A percentile compares a stretch with the other conserved stretches of the same genome.
Evolutionary conservation across 768 basidiomycete genomes (phyloP).

Genomic region (Trametes cingulata): DNA sequence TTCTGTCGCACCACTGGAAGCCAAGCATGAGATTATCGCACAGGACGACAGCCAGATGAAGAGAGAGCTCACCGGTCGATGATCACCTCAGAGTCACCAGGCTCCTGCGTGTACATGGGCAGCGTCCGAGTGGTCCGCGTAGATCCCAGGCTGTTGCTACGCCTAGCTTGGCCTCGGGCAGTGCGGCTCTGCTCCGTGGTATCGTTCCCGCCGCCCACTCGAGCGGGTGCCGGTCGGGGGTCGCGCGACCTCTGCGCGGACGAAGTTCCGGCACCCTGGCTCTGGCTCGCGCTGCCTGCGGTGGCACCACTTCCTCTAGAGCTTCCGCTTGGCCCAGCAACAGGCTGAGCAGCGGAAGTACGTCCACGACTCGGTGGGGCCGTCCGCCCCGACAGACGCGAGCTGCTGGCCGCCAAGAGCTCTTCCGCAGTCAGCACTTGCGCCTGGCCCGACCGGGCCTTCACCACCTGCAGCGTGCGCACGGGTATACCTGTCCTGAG

Average conservation of each 20-base stretch:
- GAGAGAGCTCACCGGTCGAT: conserved; percentile 46
- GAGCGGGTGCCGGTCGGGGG: not conserved
- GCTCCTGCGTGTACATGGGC: conserved; percentile 81
- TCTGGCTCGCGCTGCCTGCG: not conserved
- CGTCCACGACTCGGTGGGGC: not conserved
- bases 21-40: not conserved
- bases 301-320: not conserved
- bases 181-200: not conserved
- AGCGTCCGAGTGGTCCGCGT: conserved; percentile 73
- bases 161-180: conserved; percentile 9
- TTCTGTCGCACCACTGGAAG: conserved; percentile 12
- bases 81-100: conserved; percentile 80
- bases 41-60: too few relatives aligned
- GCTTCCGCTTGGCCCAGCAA: not conserved
- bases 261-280: not conserved
- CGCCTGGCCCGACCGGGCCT: conserved; percentile 13
- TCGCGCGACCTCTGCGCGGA: not conserved
- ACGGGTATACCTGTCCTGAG: conserved; percentile 17
- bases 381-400: not conserved
- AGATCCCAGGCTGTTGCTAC: conserved; percentile 61
- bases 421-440: conserved; percentile 56
- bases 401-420: conserved; percentile 42
- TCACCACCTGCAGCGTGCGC: conserved; percentile 16
- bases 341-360: not conserved
- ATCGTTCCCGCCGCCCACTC: not conserved